Percentiles rank a stretch among this genome's conserved stretches.
Evolutionary conservation across 768 basidiomycete genomes (phyloP).

Genomic region (Macrolepiota albuminosa): DNA sequence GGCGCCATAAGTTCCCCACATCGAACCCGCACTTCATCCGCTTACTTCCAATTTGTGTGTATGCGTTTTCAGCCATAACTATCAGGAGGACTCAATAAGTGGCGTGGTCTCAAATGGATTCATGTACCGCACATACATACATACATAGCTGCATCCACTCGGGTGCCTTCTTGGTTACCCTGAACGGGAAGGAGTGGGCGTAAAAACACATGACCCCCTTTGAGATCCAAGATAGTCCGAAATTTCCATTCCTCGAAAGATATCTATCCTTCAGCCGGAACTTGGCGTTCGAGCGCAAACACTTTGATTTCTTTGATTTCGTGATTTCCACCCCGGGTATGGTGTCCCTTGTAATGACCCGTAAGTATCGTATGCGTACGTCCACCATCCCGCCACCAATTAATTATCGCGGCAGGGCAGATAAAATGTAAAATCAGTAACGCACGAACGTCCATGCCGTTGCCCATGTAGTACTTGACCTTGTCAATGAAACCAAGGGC

Average conservation of each 20-base stretch:
- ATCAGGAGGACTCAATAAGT: not conserved
- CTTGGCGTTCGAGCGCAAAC: not conserved
- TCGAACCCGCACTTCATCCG: not conserved
- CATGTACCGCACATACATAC: not conserved
- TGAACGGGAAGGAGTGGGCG: not conserved
- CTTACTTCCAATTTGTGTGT: not conserved
- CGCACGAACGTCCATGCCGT: not conserved
- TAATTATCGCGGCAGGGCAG: not conserved
- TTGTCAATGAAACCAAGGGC: not conserved
- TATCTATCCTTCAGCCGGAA: not conserved
- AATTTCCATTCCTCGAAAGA: not conserved
- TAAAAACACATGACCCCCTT: not conserved
- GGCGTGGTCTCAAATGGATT: not conserved
- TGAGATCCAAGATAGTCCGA: not conserved
- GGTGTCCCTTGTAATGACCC: not conserved
- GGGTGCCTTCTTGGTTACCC: not conserved
- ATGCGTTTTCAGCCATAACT: not conserved
- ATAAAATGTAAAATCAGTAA: not conserved
- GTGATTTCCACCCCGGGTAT: not conserved
- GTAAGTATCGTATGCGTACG: not conserved
- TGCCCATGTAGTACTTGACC: not conserved
- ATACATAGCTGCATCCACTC: not conserved
- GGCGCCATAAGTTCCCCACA: not conserved
- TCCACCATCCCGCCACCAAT: not conserved
- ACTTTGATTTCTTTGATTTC: not conserved